These are phyloP conservation scores for Globisporangium sylvaticum DNA, from an alignment of 352 stramenopile species.

Conservation along the genomic window DNA sequence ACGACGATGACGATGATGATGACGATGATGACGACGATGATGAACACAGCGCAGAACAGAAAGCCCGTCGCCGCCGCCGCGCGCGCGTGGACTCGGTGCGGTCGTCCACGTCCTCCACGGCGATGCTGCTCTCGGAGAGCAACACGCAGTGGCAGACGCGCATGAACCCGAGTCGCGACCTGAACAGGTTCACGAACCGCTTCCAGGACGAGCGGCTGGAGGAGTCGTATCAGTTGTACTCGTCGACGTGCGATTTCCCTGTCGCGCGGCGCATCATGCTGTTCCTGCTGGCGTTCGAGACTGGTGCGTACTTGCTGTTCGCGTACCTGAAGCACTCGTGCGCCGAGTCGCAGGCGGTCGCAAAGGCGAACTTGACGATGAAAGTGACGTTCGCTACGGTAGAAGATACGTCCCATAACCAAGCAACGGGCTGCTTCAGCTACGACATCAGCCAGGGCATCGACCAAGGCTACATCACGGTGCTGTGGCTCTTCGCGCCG, in stretches of 20 bases:
- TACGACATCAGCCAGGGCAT: conserved; percentile 26
- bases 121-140: conserved; percentile 12
- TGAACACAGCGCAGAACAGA: background rate
- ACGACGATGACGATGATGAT: conserved; percentile 11
- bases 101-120: conserved; percentile 10
- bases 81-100: conserved; percentile 8
- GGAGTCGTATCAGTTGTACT: conserved; percentile 78
- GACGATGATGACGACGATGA: conserved; percentile 9
- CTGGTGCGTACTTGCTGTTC: conserved; percentile 54
- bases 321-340: conserved; percentile 35
- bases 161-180: conserved; percentile 48
- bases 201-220: conserved; percentile 70
- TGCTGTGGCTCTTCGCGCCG: conserved; percentile 62
- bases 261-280: conserved; percentile 56
- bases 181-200: conserved; percentile 58
- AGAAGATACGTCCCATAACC: background rate
- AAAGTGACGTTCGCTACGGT: background rate
- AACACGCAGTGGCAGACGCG: conserved; percentile 24
- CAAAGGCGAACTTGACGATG: background rate
- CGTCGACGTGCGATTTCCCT: conserved; percentile 64
- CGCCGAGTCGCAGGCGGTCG: conserved; percentile 13
- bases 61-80: background rate
- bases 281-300: conserved; percentile 52
- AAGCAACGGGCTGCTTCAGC: conserved; percentile 22
- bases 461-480: conserved; percentile 27